These are phyloP conservation scores for Coemansia sp. DNA, from an alignment of 371 early-diverging fungal genomes.

Conservation along the genomic window DNA sequence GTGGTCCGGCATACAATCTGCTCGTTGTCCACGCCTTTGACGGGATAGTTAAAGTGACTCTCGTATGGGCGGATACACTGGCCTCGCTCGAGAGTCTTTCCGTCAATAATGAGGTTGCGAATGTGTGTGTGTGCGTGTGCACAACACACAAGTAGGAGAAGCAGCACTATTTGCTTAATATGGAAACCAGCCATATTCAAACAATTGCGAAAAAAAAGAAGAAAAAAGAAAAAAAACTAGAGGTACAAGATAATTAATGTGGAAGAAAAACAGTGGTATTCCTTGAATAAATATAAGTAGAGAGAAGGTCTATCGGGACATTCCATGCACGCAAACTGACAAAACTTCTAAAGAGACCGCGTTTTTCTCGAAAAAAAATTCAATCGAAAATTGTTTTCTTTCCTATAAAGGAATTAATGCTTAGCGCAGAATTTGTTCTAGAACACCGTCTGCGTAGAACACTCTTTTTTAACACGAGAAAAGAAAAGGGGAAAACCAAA, in stretches of 20 bases:
- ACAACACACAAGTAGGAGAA: not conserved
- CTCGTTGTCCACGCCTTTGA: conserved; percentile 5
- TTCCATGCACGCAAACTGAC: too few relatives aligned
- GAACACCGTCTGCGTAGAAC: too few relatives aligned
- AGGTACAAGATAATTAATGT: not conserved
- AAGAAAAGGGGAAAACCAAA: too few relatives aligned
- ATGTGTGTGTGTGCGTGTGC: conserved; percentile 26
- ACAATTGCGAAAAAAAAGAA: not conserved
- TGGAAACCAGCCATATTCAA: conserved; percentile 1
- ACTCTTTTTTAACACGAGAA: too few relatives aligned
- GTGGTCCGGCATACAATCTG: conserved; percentile 26
- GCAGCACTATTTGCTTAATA: not conserved
- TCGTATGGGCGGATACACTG: conserved; percentile 26
- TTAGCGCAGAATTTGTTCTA: too few relatives aligned
- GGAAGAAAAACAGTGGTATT: not conserved
- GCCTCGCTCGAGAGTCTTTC: conserved; percentile 10
- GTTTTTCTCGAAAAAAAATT: too few relatives aligned
- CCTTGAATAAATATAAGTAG: not conserved
- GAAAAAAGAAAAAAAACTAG: not conserved
- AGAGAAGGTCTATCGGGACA: not conserved
- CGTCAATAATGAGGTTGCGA: conserved; percentile 20
- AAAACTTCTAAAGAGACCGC: too few relatives aligned
- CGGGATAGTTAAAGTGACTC: conserved; percentile 18
- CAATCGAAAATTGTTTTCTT: too few relatives aligned
- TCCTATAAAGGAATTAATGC: too few relatives aligned